Evolutionary conservation across 73 alveolate genomes (phyloP).

Genomic region (Stentor coeruleus): DNA sequence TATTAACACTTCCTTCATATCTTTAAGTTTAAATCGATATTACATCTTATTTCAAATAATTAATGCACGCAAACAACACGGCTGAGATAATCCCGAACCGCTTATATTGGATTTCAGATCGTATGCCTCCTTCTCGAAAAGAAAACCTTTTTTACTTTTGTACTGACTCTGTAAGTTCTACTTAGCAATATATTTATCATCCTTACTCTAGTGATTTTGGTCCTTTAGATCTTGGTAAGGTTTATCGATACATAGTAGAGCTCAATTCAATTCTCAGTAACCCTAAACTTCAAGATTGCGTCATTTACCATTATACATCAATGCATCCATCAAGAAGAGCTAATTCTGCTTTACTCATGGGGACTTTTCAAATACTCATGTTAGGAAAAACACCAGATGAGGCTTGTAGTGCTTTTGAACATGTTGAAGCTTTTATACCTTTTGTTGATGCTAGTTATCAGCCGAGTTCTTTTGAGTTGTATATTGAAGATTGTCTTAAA

Average conservation of each 20-base stretch:
- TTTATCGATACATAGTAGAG: constrained; percentile 59
- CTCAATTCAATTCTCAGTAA: constrained; percentile 51
- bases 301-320: constrained; percentile 67
- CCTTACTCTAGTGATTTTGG: constrained; percentile 79
- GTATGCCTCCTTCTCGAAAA: constrained; percentile 51
- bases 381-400: constrained; percentile 82
- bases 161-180: constrained; percentile 62
- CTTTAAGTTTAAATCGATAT: too few species aligned
- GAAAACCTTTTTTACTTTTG: constrained; percentile 81
- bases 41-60: too few species aligned
- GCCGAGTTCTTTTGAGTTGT: constrained; percentile 78
- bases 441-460: constrained; percentile 92
- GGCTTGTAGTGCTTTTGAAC: constrained; percentile 71
- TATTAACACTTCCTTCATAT: too few species aligned
- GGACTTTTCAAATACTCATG: constrained; percentile 77
- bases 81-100: constrained; percentile 47
- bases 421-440: constrained; percentile 55
- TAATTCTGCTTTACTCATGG: constrained; percentile 81
- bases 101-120: constrained; percentile 80
- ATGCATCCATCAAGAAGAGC: constrained; percentile 65
- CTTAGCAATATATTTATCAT: constrained; percentile 63
- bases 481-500: constrained; percentile 72
- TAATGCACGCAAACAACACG: too few species aligned
- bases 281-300: constrained; percentile 34
- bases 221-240: constrained; percentile 65